A percentile compares a stretch with the other conserved stretches of the same genome.
phyloP scores from a whole-genome alignment of 768 basidiomycete genomes.

The Daedalea quercina region DNA sequence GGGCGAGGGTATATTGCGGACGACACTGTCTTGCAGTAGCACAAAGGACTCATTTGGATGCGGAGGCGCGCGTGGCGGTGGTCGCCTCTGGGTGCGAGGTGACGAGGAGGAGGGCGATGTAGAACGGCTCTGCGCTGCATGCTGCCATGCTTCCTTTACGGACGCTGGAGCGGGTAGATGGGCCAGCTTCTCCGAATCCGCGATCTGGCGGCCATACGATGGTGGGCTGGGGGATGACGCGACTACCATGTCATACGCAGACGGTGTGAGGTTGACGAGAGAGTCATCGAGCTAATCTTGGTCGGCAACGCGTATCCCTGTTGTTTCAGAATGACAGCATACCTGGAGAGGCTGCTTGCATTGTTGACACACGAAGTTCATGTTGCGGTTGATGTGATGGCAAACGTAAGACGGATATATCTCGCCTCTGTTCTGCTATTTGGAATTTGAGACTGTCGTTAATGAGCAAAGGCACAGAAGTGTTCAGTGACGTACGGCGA shows the following conservation, averaged over 20 bases:
- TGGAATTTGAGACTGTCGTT: neutral
- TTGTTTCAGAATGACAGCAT: conserved; percentile 8
- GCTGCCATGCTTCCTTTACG: conserved; percentile 59
- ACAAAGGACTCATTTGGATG: conserved; percentile 88
- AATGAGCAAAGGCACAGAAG: neutral
- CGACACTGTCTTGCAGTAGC: conserved; percentile 77
- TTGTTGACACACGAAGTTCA: conserved; percentile 71
- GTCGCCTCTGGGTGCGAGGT: conserved; percentile 53
- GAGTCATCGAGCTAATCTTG: conserved; percentile 76
- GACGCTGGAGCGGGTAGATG: conserved; percentile 42
- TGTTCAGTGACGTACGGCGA: neutral
- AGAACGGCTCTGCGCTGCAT: conserved; percentile 36
- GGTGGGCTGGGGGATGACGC: conserved; percentile 48
- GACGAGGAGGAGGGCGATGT: conserved; percentile 33
- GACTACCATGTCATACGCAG: conserved; percentile 82
- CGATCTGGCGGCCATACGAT: conserved; percentile 28
- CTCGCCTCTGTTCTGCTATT: neutral
- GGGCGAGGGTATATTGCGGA: conserved; percentile 60
- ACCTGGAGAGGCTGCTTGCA: conserved; percentile 90
- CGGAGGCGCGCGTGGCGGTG: conserved; percentile 43
- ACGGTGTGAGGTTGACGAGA: conserved; percentile 78
- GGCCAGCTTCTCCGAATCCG: conserved; percentile 39
- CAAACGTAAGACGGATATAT: neutral
- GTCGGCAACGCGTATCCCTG: neutral
- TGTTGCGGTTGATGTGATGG: conserved; percentile 8